phyloP scores from a whole-genome alignment of 176 grass and related monocot species.

The Aegilops bicornis region DNA sequence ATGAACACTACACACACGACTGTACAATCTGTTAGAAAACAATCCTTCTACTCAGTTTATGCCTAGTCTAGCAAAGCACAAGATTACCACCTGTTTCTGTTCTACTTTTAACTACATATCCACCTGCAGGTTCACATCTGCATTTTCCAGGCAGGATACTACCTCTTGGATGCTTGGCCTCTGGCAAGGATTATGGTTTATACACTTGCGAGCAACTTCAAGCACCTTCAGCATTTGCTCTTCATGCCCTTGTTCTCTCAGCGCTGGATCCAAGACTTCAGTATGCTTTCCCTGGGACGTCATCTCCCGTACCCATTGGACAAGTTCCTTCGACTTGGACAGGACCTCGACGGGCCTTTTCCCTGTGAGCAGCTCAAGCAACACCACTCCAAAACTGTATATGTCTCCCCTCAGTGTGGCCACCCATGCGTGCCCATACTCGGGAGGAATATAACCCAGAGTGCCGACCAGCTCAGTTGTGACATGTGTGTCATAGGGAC shows the following conservation, averaged over 20 bases:
- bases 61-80: conserved; percentile 26
- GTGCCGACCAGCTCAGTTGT: conserved; percentile 86
- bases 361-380: conserved; percentile 82
- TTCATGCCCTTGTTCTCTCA: conserved; percentile 58
- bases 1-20: conserved; percentile 13
- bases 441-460: conserved; percentile 91
- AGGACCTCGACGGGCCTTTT: conserved; percentile 79
- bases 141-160: conserved; percentile 53
- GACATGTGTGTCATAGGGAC: conserved; percentile 84
- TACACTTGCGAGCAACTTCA: conserved; percentile 71
- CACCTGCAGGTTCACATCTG: conserved; percentile 29
- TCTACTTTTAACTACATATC: conserved; percentile 27
- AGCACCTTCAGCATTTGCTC: conserved; percentile 73
- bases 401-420: conserved; percentile 82
- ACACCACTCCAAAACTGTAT: conserved; percentile 90
- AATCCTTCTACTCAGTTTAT: conserved; percentile 23
- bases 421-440: conserved; percentile 78
- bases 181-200: conserved; percentile 56
- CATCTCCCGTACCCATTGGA: conserved; percentile 67
- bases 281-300: conserved; percentile 43
- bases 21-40: conserved; percentile 37
- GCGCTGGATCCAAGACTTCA: conserved; percentile 55
- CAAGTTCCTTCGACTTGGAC: conserved; percentile 60
- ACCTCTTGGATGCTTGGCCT: conserved; percentile 75
- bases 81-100: conserved; percentile 1